A percentile compares a stretch with the other conserved stretches of the same genome.
Conservation (phyloP, 78 protist genomes). For the Dictyostelium brefeldianum region DNA sequence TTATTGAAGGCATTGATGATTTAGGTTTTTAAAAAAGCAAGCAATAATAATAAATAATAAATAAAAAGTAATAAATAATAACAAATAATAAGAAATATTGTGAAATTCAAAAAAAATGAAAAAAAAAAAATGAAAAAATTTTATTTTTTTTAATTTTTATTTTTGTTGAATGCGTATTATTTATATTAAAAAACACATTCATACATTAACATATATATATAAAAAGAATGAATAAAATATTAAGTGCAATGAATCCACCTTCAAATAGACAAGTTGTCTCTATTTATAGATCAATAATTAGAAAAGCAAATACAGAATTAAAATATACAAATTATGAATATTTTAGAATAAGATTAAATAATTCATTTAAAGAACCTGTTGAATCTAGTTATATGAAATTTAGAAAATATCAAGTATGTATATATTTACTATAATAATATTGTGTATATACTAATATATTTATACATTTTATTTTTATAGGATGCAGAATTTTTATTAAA, state of each 20-base stretch:
- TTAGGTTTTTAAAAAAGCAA: constrained; percentile 46
- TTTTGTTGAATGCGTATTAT: not conserved
- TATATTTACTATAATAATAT: not conserved
- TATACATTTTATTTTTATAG: not conserved
- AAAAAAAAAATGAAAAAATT: not conserved
- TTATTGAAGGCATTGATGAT: constrained; percentile 48
- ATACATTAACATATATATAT: not conserved
- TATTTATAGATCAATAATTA: constrained; percentile 24
- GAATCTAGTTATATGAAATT: not conserved
- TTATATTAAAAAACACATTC: not conserved
- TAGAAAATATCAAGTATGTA: constrained; percentile 67
- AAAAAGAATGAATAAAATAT: not conserved
- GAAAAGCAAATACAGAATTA: constrained; percentile 72
- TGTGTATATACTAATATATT: not conserved
- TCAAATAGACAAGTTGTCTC: constrained; percentile 13
- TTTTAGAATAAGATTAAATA: constrained; percentile 61
- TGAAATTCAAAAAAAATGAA: not conserved
- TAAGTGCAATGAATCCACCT: not conserved
- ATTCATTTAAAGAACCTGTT: constrained; percentile 65
- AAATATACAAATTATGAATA: constrained; percentile 72
- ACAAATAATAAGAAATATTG: not conserved
- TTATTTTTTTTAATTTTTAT: not conserved
- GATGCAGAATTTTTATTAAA: constrained; percentile 31
- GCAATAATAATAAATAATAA: not conserved
- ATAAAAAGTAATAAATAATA: not conserved